phyloP scores from a whole-genome alignment of 345 rosid species.

The Anacardium occidentale region DNA sequence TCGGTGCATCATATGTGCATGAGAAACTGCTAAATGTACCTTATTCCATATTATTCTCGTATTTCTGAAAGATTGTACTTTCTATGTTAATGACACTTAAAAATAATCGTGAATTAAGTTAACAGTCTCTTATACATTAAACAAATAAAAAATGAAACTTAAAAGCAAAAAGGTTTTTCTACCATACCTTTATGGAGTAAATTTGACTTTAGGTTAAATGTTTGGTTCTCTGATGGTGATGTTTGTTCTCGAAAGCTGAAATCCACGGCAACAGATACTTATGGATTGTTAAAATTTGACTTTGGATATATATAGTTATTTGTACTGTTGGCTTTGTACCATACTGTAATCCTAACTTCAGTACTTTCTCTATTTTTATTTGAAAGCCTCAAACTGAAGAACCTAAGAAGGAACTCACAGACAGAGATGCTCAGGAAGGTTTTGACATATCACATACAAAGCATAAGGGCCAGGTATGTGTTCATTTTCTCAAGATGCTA shows the following conservation, averaged over 20 bases:
- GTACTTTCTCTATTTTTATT: conserved; percentile 13
- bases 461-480: conserved; percentile 85
- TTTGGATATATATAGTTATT: not conserved
- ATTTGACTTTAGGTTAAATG: not conserved
- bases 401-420: conserved; percentile 77
- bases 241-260: not conserved
- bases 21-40: not conserved
- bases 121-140: too few relatives aligned
- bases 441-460: conserved; percentile 77
- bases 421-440: conserved; percentile 78
- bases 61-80: not conserved
- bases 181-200: not conserved
- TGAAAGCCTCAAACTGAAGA: conserved; percentile 86
- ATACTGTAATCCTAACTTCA: conserved; percentile 9
- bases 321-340: conserved; percentile 1
- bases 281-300: not conserved
- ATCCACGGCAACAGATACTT: not conserved
- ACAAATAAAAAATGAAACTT: not conserved
- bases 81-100: not conserved
- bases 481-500: conserved; percentile 12
- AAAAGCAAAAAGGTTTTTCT: not conserved
- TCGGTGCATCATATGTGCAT: not conserved
- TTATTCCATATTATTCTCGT: not conserved
- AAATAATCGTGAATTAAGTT: too few relatives aligned
- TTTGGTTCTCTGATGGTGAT: not conserved